Conservation (phyloP, 108 stramenopile genomes). For the Parmales sp. region DNA sequence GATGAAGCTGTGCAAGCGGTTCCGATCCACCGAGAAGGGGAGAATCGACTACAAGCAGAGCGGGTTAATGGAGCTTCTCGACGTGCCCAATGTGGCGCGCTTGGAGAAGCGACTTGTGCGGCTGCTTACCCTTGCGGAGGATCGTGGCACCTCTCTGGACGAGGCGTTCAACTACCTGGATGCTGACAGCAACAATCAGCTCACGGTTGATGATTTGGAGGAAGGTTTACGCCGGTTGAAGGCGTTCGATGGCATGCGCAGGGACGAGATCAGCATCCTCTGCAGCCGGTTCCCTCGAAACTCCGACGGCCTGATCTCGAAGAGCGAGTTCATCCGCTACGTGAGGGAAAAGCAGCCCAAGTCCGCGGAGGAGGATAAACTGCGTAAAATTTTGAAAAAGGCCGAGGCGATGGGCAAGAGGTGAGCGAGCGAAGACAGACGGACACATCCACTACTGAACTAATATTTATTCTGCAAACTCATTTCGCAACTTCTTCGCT, state of each 20-base stretch:
- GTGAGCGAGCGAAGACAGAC: too few species aligned
- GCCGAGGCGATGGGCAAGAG: conserved; percentile 11
- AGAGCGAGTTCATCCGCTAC: conserved; percentile 11
- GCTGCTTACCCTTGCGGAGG: conserved; percentile 8
- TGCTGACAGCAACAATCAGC: background rate
- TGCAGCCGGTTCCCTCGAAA: background rate
- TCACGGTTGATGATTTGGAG: conserved; percentile 6
- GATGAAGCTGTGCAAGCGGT: conserved; percentile 17
- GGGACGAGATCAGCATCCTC: background rate
- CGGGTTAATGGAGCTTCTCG: conserved; percentile 24
- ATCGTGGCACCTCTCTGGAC: conserved; percentile 10
- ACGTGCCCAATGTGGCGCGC: conserved; percentile 13
- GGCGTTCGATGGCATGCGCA: background rate
- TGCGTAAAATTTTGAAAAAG: background rate
- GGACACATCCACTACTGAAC: too few species aligned
- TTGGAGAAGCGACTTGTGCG: conserved; percentile 2
- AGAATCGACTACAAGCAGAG: conserved; percentile 27
- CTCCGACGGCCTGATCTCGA: conserved; percentile 12
- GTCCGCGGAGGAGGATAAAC: conserved; percentile 5
- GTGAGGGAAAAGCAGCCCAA: conserved; percentile 11
- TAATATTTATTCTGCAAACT: too few species aligned
- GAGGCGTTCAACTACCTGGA: conserved; percentile 12
- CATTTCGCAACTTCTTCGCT: too few species aligned
- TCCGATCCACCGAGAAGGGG: conserved; percentile 7
- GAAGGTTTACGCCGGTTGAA: background rate